These are phyloP conservation scores for Mycosphaerella sp. DNA, from an alignment of 2,329 filamentous ascomycete species.

Conservation along the genomic window DNA sequence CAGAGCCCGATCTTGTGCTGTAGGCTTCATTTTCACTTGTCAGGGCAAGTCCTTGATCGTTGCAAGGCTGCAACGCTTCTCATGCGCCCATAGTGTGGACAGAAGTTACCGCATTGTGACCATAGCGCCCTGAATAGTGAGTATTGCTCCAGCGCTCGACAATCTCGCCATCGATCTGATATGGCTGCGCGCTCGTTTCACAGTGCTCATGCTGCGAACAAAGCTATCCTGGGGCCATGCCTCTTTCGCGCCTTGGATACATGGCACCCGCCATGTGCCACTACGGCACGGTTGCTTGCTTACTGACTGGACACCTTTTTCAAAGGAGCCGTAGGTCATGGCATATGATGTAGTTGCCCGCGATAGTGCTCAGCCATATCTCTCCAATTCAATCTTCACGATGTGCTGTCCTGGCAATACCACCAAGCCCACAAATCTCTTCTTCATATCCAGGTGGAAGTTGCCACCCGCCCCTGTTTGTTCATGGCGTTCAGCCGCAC, in stretches of 20 bases:
- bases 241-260: not conserved
- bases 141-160: too few species aligned
- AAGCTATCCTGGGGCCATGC: not conserved
- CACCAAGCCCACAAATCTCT: conserved; percentile 79
- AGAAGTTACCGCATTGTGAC: too few species aligned
- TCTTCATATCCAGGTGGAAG: conserved; percentile 66
- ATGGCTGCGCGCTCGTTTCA: not conserved
- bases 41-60: too few species aligned
- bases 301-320: not conserved
- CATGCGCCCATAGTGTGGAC: too few species aligned
- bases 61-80: too few species aligned
- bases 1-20: too few species aligned
- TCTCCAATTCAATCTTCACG: conserved; percentile 79
- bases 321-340: not conserved
- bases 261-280: not conserved
- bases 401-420: conserved; percentile 85
- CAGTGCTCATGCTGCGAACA: not conserved
- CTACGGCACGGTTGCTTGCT: not conserved
- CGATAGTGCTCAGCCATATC: conserved; percentile 34
- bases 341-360: not conserved
- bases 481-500: conserved; percentile 31
- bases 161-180: too few species aligned
- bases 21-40: too few species aligned
- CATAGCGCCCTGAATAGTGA: not conserved
- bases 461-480: conserved; percentile 30